phyloP scores from a whole-genome alignment of 768 basidiomycete species.

The Botryobasidium botryosum region DNA sequence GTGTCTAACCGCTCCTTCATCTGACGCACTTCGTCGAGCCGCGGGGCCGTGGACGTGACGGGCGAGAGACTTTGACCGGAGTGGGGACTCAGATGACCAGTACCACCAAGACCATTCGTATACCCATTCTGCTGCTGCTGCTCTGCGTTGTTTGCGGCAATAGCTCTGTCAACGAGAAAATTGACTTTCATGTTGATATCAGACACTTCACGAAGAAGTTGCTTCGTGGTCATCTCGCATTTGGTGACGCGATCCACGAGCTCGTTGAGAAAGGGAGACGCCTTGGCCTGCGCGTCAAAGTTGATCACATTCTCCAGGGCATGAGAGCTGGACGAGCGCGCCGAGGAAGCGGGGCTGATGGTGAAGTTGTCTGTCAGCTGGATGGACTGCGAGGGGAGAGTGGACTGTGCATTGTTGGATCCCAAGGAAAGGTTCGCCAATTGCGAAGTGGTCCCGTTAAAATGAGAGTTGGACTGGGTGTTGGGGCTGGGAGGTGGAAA shows the following conservation, averaged over 20 bases:
- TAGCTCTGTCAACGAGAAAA: conserved; percentile 39
- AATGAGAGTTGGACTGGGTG: no score
- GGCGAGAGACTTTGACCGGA: conserved; percentile 9
- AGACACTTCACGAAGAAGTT: conserved; percentile 55
- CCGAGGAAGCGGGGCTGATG: not conserved
- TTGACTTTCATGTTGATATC: conserved; percentile 68
- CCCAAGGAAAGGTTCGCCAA: no score
- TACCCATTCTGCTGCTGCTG: not conserved
- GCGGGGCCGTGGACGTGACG: conserved; percentile 1
- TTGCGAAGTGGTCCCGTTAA: no score
- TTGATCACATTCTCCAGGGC: conserved; percentile 11
- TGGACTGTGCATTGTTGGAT: no score
- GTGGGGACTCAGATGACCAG: conserved; percentile 6
- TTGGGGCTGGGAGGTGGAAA: no score
- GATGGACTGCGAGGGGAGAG: no score
- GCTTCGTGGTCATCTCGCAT: conserved; percentile 49
- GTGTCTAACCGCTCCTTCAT: conserved; percentile 47
- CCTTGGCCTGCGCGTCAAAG: conserved; percentile 59
- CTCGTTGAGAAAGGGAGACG: conserved; percentile 59
- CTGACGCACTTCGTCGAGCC: conserved; percentile 8
- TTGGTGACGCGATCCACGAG: conserved; percentile 56
- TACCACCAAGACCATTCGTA: conserved; percentile 22
- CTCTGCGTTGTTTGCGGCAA: conserved; percentile 24
- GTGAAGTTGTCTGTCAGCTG: not conserved
- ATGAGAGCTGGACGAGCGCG: not conserved